These are phyloP conservation scores for Malassezia pachydermatis DNA, from an alignment of 1,284 basidiomycete species.

Conservation along the genomic window DNA sequence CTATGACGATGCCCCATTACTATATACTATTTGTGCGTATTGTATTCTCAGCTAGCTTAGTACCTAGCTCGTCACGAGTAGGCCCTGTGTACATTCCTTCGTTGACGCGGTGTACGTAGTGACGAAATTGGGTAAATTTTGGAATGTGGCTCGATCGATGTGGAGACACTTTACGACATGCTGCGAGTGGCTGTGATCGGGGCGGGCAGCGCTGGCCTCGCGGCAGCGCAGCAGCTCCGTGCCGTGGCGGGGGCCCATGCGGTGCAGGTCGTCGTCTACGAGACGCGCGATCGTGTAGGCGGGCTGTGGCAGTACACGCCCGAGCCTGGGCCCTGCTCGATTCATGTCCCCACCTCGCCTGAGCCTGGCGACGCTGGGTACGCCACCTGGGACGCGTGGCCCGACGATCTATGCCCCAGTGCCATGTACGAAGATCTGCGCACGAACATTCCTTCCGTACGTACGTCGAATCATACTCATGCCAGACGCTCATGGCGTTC, in stretches of 20 bases:
- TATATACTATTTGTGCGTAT: too few species aligned
- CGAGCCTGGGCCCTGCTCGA: slow-evolving; percentile 22
- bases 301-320: slow-evolving; percentile 37
- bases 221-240: slow-evolving; percentile 48
- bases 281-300: slow-evolving; percentile 19
- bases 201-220: slow-evolving; percentile 25
- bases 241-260: slow-evolving; percentile 5
- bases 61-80: too few species aligned
- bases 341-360: slow-evolving; percentile 37
- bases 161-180: too few species aligned
- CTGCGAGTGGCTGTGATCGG: slow-evolving; percentile 10
- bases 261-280: slow-evolving; percentile 24
- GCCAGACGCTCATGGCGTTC: slow-evolving; percentile 44
- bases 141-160: too few species aligned
- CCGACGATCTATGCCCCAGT: slow-evolving; percentile 14
- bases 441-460: slow-evolving; percentile 40
- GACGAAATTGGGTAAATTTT: too few species aligned
- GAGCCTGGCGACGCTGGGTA: not conserved
- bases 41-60: too few species aligned
- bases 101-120: too few species aligned
- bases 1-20: too few species aligned
- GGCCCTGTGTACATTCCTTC: too few species aligned
- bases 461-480: not conserved
- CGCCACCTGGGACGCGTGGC: slow-evolving; percentile 10
- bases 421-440: slow-evolving; percentile 44